Base-by-base conservation (phyloP, 768 basidiomycete genomes). In the Boletus sp. region DNA sequence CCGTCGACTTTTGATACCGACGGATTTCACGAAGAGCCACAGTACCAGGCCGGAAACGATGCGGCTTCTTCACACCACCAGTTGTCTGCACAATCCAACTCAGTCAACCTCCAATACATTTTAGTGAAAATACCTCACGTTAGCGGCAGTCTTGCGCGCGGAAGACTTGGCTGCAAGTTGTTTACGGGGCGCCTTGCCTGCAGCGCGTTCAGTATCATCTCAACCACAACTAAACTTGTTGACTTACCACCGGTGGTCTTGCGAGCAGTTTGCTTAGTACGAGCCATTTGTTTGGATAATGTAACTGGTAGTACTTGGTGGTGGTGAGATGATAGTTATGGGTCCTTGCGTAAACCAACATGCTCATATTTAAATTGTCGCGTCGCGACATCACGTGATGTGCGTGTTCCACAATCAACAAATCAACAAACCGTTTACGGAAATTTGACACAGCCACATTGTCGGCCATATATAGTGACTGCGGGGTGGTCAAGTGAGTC, bases 61-160 rank as follows among this genome's bases (percentile, higher is more conserved):
- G 90, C 62, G 90, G 91, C 82, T 93, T 94, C 88, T 93, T 92
- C 59, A 93, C 90, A 81, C 92, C 91, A 78, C 90, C 91, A 62
- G 90, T 82, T 40, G 84, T 74, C 72, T 79, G 76, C 59, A 53
- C 55, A 17, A 54, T 28, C 12, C 10, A 28, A 58, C 57, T 42
- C 28, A 57, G 20, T 15, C 17, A 39, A 10, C 6, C 11, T 32
- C 6, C 14, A n/a, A 10, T 1, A 2, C 0, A 45, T 54, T 24
- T 24, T 15, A 17, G 45, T 7, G 57, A 36, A 45, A 3, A 2
- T 64, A 35, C 64, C 77, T 64, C 42, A 82, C 80, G 52, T 83
- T 62, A 14, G 59, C 47, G 0, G 64, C 60, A 10, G 64, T 84
- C 75, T 86, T 86, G 56, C 84, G 80, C 24, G 37, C 37, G 2